Percentiles rank a stretch among this genome's conserved stretches.
These are phyloP conservation scores for Xerocomellus chrysenteron DNA, from an alignment of 768 basidiomycete species.

Conservation along the genomic window DNA sequence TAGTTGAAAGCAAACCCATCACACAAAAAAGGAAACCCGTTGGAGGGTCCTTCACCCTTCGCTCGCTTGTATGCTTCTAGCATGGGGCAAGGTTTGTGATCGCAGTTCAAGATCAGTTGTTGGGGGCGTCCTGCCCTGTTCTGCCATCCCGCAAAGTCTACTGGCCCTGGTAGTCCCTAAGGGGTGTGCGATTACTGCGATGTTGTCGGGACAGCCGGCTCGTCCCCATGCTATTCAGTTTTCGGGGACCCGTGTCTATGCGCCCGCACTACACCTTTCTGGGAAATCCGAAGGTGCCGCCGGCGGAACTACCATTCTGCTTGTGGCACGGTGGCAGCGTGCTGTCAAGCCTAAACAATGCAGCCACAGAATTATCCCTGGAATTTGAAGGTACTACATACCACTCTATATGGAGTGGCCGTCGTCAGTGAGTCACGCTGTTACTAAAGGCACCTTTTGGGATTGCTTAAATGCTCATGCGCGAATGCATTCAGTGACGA, in stretches of 20 bases:
- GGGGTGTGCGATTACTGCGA: neutral
- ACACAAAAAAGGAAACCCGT: neutral
- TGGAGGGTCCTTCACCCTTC: neutral
- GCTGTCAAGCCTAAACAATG: constrained; percentile 8
- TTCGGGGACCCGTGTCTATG: neutral
- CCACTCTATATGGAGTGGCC: neutral
- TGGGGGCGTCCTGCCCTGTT: neutral
- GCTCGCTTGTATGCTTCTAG: neutral
- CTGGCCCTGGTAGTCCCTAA: constrained; percentile 6
- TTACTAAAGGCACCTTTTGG: neutral
- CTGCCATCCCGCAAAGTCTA: constrained; percentile 2
- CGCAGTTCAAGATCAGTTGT: neutral
- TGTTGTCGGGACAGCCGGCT: constrained; percentile 3
- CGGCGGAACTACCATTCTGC: neutral
- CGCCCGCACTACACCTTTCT: neutral
- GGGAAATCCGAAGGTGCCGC: neutral
- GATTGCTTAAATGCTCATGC: constrained; percentile 1
- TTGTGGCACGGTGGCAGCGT: neutral
- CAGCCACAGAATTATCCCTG: neutral
- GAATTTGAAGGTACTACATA: neutral
- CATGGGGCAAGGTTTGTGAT: constrained; percentile 4
- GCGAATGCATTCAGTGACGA: neutral
- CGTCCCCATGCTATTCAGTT: neutral
- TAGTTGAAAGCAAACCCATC: neutral
- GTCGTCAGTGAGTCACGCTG: neutral